These are phyloP conservation scores for Floccularia luteovirens DNA, from an alignment of 768 basidiomycete species.

Conservation along the genomic window DNA sequence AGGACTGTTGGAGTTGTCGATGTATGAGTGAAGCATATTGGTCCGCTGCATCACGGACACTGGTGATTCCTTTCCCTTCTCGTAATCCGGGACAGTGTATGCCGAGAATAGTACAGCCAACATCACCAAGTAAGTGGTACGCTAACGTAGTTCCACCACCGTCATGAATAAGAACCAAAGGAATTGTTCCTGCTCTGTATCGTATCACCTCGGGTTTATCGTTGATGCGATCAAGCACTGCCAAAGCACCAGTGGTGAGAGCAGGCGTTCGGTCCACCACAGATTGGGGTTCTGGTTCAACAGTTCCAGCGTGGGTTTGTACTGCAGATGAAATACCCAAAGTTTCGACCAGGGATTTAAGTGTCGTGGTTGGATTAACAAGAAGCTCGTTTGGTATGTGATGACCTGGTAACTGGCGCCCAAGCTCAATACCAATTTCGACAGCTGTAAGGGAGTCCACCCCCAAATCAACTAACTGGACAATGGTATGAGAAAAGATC, in stretches of 20 bases:
- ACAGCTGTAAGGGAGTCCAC: constrained; percentile 5
- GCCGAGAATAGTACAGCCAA: constrained; percentile 2
- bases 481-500: no score
- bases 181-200: not conserved
- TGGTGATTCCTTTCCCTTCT: not conserved
- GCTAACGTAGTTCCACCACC: constrained; percentile 4
- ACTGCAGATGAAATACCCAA: not conserved
- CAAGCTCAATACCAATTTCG: constrained; percentile 2
- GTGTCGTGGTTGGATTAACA: not conserved
- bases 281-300: no score
- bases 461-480: constrained; percentile 3
- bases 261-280: no score
- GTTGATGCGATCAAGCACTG: no score
- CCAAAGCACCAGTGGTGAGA: no score
- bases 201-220: constrained; percentile 5
- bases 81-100: constrained; percentile 3
- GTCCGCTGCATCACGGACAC: constrained; percentile 1
- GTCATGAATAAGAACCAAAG: constrained; percentile 5
- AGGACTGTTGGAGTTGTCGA: not conserved
- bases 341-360: not conserved
- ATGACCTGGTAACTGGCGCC: constrained; percentile 1
- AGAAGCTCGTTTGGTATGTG: constrained; percentile 1
- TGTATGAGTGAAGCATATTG: constrained; percentile 2
- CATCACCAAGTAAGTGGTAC: constrained; percentile 2
- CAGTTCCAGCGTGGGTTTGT: no score